Evolutionary conservation across 148 eudicot genomes (phyloP), one percentile per base, ranked within the genome.

Genomic region (Amaranthus cruentus): DNA sequence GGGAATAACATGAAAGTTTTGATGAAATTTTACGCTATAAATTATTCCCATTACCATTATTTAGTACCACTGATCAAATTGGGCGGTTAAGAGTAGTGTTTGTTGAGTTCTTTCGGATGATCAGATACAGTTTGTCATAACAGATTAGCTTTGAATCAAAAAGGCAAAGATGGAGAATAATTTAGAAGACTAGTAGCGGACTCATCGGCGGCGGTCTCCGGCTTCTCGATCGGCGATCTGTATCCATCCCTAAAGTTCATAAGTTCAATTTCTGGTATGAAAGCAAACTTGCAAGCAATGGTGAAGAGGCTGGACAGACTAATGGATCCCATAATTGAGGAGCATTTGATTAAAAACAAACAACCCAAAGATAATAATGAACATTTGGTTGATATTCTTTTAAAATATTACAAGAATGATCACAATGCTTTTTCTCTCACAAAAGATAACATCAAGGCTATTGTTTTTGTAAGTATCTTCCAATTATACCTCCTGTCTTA

Each of bases 311-410:
- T 71, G 5, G 76, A 80, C 28, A 12, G 14, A 9, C 54, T 72
- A 8, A 68, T 80, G 18, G 79, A 78, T 7, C 53, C 58, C 14
- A 82, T 79, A 5, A 50, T 79, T 42, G 62, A 79, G 6, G 82
- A 68, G 8, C 79, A 76, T 15, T 53, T 57, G 54, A n/a, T 4
- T 4, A 72, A 55, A 12, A 9, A 58, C 43, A 62, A 28, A 9
- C 46, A 59, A 28, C 38, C 38, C 6, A 50, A 28, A 10, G 42
- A 28, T 28, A 28, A 28, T 28, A 69, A 61, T 7, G 71, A 81
- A 47, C 74, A 68, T 15, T 56, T 76, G 21, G 73, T 76, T 0
- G 79, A 76, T 54, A 70, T 76, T 65, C 68, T 80, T 1, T 44
- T 79, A 55, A 75, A 48, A 50, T 28, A 75, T 48, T 50, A 66